These are phyloP conservation scores for Globisporangium paroecandrum DNA, from an alignment of 352 stramenopile species.

Conservation along the genomic window DNA sequence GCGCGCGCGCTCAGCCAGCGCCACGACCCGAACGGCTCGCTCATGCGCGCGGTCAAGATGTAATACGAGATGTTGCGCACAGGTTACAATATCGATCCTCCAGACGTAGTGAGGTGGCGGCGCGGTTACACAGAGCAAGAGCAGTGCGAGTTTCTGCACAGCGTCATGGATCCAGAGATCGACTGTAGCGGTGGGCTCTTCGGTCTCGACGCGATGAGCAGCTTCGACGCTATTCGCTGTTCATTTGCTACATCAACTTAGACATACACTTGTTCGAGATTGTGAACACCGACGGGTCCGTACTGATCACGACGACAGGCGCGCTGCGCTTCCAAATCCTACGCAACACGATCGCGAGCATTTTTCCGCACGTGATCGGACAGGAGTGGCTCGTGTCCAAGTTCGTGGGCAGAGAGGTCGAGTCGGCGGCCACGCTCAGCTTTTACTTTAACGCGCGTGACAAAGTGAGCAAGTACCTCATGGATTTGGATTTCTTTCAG, in stretches of 20 bases:
- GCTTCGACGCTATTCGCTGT: constrained; percentile 27
- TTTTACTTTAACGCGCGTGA: constrained; percentile 26
- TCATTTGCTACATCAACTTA: constrained; percentile 24
- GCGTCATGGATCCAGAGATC: constrained; percentile 23
- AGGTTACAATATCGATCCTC: constrained; percentile 2
- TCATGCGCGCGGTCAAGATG: constrained; percentile 5
- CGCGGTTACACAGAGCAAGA: not conserved
- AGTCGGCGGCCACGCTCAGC: constrained; percentile 1
- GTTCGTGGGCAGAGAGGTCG: constrained; percentile 23
- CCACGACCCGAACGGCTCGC: constrained; percentile 11
- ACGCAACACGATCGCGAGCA: constrained; percentile 21
- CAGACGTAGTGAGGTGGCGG: not conserved
- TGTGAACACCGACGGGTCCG: constrained; percentile 13
- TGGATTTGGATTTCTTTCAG: constrained; percentile 26
- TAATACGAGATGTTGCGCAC: constrained; percentile 16
- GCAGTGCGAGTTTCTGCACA: constrained; percentile 23
- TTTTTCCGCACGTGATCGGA: constrained; percentile 29
- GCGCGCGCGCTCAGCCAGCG: constrained; percentile 3
- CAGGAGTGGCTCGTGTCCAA: constrained; percentile 22
- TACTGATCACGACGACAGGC: constrained; percentile 25
- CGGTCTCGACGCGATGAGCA: constrained; percentile 28
- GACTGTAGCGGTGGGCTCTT: constrained; percentile 22
- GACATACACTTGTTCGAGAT: constrained; percentile 25
- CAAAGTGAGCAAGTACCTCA: constrained; percentile 19
- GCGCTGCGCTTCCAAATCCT: constrained; percentile 26